Conservation (phyloP, 257 asterid genomes). For the Gardenia jasminoides region DNA sequence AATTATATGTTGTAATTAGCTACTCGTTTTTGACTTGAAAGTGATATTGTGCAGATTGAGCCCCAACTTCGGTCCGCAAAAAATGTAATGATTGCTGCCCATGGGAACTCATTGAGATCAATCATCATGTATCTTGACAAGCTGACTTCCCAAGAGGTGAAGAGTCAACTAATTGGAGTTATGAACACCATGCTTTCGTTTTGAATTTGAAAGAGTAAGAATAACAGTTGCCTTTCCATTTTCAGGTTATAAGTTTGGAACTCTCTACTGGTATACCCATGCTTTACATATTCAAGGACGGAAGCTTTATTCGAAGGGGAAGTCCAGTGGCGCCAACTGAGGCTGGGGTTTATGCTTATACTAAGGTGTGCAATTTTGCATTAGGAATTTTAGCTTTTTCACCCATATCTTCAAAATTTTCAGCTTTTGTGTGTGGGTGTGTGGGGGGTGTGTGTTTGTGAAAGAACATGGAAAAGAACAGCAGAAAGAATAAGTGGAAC, state of each 20-base stretch:
- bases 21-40: slow-evolving; percentile 11
- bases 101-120: slow-evolving; percentile 95
- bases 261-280: slow-evolving; percentile 93
- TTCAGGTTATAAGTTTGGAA: slow-evolving; percentile 94
- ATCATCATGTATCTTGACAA: slow-evolving; percentile 96
- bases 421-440: too few species aligned
- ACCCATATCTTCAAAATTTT: background rate
- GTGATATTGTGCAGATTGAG: slow-evolving; percentile 62
- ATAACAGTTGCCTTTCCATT: slow-evolving; percentile 7
- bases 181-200: background rate
- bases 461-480: background rate
- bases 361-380: slow-evolving; percentile 55
- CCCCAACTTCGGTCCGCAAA: slow-evolving; percentile 77
- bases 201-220: background rate
- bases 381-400: background rate
- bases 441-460: background rate
- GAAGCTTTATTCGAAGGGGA: slow-evolving; percentile 82
- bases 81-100: slow-evolving; percentile 95
- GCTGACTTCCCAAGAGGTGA: slow-evolving; percentile 94
- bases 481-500: background rate
- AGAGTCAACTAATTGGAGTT: slow-evolving; percentile 10
- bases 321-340: slow-evolving; percentile 91
- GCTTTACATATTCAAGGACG: slow-evolving; percentile 95
- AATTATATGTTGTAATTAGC: background rate
- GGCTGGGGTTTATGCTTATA: slow-evolving; percentile 92